Percentiles rank a stretch among this genome's conserved stretches.
Conservation (phyloP, 2,329 filamentous ascomycete species). For the Botrytis aclada region DNA sequence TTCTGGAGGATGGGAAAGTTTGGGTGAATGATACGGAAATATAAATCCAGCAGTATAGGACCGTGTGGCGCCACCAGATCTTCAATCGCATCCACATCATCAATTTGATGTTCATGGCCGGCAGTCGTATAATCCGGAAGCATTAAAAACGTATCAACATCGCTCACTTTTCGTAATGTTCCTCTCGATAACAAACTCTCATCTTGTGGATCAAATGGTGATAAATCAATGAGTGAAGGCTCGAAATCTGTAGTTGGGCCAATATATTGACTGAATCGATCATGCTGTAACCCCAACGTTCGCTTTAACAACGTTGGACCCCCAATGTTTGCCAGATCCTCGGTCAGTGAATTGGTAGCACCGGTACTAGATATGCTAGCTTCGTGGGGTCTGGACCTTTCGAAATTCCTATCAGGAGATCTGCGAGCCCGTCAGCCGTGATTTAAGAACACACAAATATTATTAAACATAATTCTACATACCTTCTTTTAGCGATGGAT, state of each 20-base stretch:
- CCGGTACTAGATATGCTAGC: slow-evolving; percentile 60
- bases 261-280: slow-evolving; percentile 80
- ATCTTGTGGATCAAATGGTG: slow-evolving; percentile 75
- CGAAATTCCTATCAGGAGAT: slow-evolving; percentile 55
- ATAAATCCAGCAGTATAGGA: slow-evolving; percentile 72
- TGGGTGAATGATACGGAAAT: slow-evolving; percentile 77
- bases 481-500: slow-evolving; percentile 67
- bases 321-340: slow-evolving; percentile 69
- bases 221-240: slow-evolving; percentile 77
- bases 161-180: slow-evolving; percentile 71
- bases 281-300: slow-evolving; percentile 71
- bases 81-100: slow-evolving; percentile 71
- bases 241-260: slow-evolving; percentile 82
- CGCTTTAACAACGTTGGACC: slow-evolving; percentile 64
- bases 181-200: slow-evolving; percentile 70
- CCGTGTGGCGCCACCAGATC: slow-evolving; percentile 73
- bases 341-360: slow-evolving; percentile 60
- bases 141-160: slow-evolving; percentile 76
- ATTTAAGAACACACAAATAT: neutral
- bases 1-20: slow-evolving; percentile 82
- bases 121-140: slow-evolving; percentile 71
- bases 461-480: slow-evolving; percentile 27
- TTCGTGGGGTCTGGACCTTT: slow-evolving; percentile 52
- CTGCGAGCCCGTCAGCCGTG: slow-evolving; percentile 40
- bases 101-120: slow-evolving; percentile 65